Conservation (phyloP, 1,139 yeast species). For the Lodderomyces pseudojiufengensis region DNA sequence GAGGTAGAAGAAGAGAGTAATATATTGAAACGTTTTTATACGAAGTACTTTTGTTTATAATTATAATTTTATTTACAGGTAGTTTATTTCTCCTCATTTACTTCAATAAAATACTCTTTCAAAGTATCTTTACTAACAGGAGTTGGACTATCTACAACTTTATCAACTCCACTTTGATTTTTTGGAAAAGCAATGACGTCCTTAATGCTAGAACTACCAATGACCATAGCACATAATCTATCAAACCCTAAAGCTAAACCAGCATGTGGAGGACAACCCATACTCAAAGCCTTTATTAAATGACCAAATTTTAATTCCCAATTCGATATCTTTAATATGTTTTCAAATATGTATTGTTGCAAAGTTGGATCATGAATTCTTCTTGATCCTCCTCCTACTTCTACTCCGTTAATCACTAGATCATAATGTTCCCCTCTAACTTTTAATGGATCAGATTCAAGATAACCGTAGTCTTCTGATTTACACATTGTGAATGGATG, state of each 20-base stretch:
- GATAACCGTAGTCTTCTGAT: slow-evolving; percentile 56
- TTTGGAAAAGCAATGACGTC: slow-evolving; percentile 97
- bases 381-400: slow-evolving; percentile 95
- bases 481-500: slow-evolving; percentile 97
- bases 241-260: slow-evolving; percentile 96
- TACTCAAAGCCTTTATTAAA: slow-evolving; percentile 69
- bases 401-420: slow-evolving; percentile 89
- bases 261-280: slow-evolving; percentile 99
- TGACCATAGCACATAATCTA: slow-evolving; percentile 84
- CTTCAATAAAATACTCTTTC: slow-evolving; percentile 43
- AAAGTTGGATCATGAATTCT: slow-evolving; percentile 84
- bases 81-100: too few species aligned
- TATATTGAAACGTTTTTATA: not conserved
- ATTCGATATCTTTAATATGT: slow-evolving; percentile 52
- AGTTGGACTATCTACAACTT: slow-evolving; percentile 85
- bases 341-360: slow-evolving; percentile 65
- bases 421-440: slow-evolving; percentile 95
- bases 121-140: slow-evolving; percentile 49
- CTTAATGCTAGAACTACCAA: slow-evolving; percentile 70
- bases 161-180: slow-evolving; percentile 82
- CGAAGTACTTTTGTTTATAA: too few species aligned
- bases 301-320: slow-evolving; percentile 79
- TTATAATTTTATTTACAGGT: too few species aligned
- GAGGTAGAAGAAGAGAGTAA: slow-evolving; percentile 26
- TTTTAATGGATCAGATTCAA: slow-evolving; percentile 53